A percentile compares a stretch with the other conserved stretches of the same genome.
Evolutionary conservation across 2,329 filamentous ascomycete genomes (phyloP).

Genomic region (Scortechinia acanthostroma): DNA sequence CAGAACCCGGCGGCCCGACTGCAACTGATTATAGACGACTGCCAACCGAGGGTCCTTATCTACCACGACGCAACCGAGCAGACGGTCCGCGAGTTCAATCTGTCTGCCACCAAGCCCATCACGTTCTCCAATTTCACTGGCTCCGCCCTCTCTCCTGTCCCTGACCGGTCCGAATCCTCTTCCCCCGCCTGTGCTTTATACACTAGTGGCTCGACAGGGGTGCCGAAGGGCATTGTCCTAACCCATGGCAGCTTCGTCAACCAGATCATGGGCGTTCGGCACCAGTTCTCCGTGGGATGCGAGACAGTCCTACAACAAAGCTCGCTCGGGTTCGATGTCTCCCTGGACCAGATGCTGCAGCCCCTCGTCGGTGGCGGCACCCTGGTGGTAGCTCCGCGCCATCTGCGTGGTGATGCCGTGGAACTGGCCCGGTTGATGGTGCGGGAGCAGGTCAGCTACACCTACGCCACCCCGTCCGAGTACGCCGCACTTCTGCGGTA

Average conservation of each 20-base stretch:
- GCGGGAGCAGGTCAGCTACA: conserved; percentile 23
- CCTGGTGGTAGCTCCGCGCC: conserved; percentile 20
- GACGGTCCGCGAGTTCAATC: conserved; percentile 16
- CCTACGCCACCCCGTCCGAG: conserved; percentile 29
- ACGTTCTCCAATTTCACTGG: not conserved
- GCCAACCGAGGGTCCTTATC: conserved; percentile 17
- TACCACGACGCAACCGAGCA: conserved; percentile 9
- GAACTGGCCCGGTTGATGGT: conserved; percentile 23
- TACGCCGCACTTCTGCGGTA: conserved; percentile 12
- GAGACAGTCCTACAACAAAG: conserved; percentile 24
- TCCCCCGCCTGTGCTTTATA: conserved; percentile 18
- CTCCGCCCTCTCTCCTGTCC: not conserved
- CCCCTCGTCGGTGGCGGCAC: conserved; percentile 24
- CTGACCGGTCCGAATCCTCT: not conserved
- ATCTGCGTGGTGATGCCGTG: conserved; percentile 19
- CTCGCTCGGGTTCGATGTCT: conserved; percentile 29
- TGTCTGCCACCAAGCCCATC: conserved; percentile 13
- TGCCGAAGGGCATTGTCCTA: conserved; percentile 30
- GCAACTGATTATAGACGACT: conserved; percentile 14
- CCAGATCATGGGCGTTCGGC: conserved; percentile 13
- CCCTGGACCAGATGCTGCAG: conserved; percentile 23
- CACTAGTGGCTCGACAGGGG: conserved; percentile 19
- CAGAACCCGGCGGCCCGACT: conserved; percentile 18
- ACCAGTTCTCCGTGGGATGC: too few relatives aligned
- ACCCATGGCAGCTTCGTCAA: conserved; percentile 14